These are phyloP conservation scores for Capsella bursapastoris DNA, from an alignment of 345 rosid genomes.

Conservation along the genomic window DNA sequence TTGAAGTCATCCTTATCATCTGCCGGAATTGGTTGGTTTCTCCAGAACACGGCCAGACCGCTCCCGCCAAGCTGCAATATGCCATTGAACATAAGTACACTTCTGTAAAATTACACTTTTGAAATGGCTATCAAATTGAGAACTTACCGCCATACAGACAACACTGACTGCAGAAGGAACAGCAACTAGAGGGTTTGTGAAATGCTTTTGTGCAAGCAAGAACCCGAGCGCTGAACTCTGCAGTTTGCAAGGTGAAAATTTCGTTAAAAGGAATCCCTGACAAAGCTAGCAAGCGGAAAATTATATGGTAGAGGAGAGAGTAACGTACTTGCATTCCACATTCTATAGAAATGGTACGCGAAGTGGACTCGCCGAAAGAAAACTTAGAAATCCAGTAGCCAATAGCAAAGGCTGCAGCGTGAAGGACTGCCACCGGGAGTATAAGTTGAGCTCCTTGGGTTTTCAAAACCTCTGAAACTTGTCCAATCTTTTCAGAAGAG, in stretches of 20 bases:
- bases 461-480: slow-evolving; percentile 88
- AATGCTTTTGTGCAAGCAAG: slow-evolving; percentile 93
- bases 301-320: background rate
- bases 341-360: slow-evolving; percentile 95
- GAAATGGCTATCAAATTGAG: no score
- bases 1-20: slow-evolving; percentile 94
- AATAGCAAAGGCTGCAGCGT: slow-evolving; percentile 80
- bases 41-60: slow-evolving; percentile 90
- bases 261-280: background rate
- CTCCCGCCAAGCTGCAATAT: slow-evolving; percentile 90
- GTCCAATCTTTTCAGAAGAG: slow-evolving; percentile 73
- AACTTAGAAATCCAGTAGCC: slow-evolving; percentile 84
- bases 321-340: slow-evolving; percentile 94
- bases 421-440: slow-evolving; percentile 83
- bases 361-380: slow-evolving; percentile 96
- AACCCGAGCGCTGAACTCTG: slow-evolving; percentile 99
- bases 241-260: background rate
- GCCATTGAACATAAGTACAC: background rate
- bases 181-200: slow-evolving; percentile 89
- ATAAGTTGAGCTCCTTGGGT: slow-evolving; percentile 88
- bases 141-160: slow-evolving; percentile 91
- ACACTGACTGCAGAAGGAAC: slow-evolving; percentile 99
- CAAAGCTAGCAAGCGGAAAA: background rate
- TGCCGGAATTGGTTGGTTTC: slow-evolving; percentile 72
- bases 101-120: background rate